Evolutionary conservation across 108 stramenopile genomes (phyloP).

Genomic region (Skeletonema tropicum): DNA sequence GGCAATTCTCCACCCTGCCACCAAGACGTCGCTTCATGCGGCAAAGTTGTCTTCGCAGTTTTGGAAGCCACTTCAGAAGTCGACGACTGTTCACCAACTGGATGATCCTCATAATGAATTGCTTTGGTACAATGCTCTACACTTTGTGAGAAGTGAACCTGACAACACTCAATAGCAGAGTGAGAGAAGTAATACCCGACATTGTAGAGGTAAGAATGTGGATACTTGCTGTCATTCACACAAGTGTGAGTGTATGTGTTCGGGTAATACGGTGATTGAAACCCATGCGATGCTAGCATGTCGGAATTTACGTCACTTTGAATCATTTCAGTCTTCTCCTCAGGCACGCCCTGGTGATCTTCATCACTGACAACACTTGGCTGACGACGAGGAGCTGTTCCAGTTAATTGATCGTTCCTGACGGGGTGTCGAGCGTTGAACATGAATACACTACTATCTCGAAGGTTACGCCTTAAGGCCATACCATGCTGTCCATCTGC

Average conservation of each 20-base stretch:
- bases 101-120: not conserved
- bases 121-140: conserved; percentile 6
- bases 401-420: not conserved
- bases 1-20: not conserved
- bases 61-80: no score
- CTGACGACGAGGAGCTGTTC: not conserved
- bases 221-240: conserved; percentile 31
- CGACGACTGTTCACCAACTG: not conserved
- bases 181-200: conserved; percentile 35
- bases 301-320: not conserved
- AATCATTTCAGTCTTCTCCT: not conserved
- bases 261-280: conserved; percentile 37
- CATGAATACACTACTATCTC: not conserved
- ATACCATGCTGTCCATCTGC: not conserved
- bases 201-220: conserved; percentile 40
- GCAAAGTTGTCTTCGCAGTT: not conserved
- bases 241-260: conserved; percentile 23
- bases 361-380: not conserved
- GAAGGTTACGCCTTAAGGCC: not conserved
- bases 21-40: not conserved
- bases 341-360: not conserved
- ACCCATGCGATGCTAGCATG: not conserved
- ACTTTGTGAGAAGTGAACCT: conserved; percentile 26
- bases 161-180: conserved; percentile 34
- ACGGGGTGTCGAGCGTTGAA: not conserved